A percentile compares a stretch with the other conserved stretches of the same genome.
phyloP scores from a whole-genome alignment of 768 basidiomycete genomes.

The Mycena latifolia region DNA sequence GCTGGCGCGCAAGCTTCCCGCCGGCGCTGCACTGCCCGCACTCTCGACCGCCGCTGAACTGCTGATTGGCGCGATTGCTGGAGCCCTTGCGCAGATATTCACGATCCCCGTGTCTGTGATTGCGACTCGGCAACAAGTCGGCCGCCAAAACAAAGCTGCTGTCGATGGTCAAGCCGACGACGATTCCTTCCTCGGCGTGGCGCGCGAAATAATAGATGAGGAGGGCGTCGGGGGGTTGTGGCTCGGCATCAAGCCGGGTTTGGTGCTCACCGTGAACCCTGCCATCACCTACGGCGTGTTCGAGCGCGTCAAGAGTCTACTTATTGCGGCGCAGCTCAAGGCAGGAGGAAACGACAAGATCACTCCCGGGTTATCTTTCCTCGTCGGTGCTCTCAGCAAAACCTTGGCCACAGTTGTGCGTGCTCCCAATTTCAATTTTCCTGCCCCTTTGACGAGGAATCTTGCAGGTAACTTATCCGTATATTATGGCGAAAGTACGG shows the following conservation, averaged over 20 bases:
- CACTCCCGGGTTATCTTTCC: slow-evolving; percentile 82
- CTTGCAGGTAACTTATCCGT: slow-evolving; percentile 89
- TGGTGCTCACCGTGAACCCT: slow-evolving; percentile 97
- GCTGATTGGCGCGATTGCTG: slow-evolving; percentile 90
- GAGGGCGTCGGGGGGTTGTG: slow-evolving; percentile 91
- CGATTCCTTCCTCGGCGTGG: slow-evolving; percentile 85
- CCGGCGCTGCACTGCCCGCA: slow-evolving; percentile 70
- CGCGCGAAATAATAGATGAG: slow-evolving; percentile 88
- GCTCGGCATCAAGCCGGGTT: slow-evolving; percentile 91
- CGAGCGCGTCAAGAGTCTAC: slow-evolving; percentile 87
- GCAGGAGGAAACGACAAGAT: slow-evolving; percentile 68
- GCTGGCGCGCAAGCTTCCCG: slow-evolving; percentile 66
- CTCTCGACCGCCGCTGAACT: slow-evolving; percentile 87
- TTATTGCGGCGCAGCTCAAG: slow-evolving; percentile 67
- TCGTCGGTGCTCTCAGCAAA: slow-evolving; percentile 94
- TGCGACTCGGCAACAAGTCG: slow-evolving; percentile 96
- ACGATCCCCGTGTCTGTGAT: slow-evolving; percentile 98
- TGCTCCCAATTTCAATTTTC: slow-evolving; percentile 32
- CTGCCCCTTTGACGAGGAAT: not conserved
- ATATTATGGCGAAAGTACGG: slow-evolving; percentile 97
- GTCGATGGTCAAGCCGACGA: slow-evolving; percentile 49
- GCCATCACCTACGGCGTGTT: slow-evolving; percentile 97
- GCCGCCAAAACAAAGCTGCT: slow-evolving; percentile 48
- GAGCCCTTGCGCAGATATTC: slow-evolving; percentile 96
- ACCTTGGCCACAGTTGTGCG: slow-evolving; percentile 94